Conservation (phyloP, 2,329 filamentous ascomycete genomes). For the Pseudocercospora macadamiae region DNA sequence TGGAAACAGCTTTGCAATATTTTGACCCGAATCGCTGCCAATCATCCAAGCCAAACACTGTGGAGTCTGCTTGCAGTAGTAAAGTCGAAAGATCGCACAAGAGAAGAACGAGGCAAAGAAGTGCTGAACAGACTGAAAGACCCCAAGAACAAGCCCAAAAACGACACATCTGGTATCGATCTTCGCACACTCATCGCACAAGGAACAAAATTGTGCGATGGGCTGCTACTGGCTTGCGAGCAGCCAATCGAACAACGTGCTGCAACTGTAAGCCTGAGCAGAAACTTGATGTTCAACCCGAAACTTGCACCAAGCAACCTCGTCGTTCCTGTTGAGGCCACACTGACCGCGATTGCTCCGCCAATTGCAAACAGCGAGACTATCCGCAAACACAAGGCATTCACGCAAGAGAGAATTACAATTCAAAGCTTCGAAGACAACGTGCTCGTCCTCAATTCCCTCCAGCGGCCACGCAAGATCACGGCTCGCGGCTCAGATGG, state of each 20-base stretch:
- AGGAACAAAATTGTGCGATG: conserved; percentile 81
- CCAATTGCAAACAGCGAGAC: conserved; percentile 68
- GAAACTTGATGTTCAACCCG: conserved; percentile 81
- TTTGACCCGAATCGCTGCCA: conserved; percentile 80
- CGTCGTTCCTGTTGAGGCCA: conserved; percentile 86
- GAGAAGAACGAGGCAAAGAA: conserved; percentile 57
- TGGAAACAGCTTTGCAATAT: conserved; percentile 77
- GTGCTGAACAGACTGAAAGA: conserved; percentile 48
- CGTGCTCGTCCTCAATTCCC: conserved; percentile 83
- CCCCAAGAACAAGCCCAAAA: conserved; percentile 58
- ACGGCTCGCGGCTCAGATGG: conserved; percentile 89
- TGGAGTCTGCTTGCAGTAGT: conserved; percentile 90
- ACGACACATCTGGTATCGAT: conserved; percentile 59
- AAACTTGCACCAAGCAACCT: conserved; percentile 79
- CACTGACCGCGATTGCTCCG: conserved; percentile 80
- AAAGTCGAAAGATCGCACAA: conserved; percentile 74
- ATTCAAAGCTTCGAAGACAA: conserved; percentile 82
- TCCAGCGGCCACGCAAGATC: conserved; percentile 89
- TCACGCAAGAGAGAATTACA: conserved; percentile 81
- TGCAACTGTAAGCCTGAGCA: conserved; percentile 72
- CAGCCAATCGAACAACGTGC: conserved; percentile 73
- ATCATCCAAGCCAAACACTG: conserved; percentile 87
- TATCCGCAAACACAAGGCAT: conserved; percentile 75
- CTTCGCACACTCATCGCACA: conserved; percentile 72
- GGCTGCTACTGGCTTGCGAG: conserved; percentile 79